These are phyloP conservation scores for Dryas octopetala DNA, from an alignment of 306 rosid species.

Conservation along the genomic window DNA sequence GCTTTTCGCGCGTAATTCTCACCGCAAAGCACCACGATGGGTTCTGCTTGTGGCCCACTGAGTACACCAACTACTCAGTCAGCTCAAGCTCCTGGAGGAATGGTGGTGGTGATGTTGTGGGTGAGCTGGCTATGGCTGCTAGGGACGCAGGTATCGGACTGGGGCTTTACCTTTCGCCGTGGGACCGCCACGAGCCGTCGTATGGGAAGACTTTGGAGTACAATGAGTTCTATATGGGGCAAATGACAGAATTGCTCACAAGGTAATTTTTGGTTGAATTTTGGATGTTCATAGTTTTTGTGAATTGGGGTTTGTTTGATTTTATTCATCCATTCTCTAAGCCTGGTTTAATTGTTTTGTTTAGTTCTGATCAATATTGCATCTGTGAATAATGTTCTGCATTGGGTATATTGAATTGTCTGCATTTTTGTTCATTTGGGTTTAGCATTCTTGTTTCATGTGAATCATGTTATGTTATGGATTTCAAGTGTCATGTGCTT, in stretches of 20 bases:
- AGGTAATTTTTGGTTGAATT: slow-evolving; percentile 39
- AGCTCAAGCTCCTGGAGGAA: slow-evolving; percentile 59
- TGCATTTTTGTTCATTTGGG: neutral
- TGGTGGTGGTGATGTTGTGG: slow-evolving; percentile 75
- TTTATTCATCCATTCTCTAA: neutral
- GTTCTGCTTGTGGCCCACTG: slow-evolving; percentile 89
- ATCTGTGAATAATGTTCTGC: neutral
- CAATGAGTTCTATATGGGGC: slow-evolving; percentile 71
- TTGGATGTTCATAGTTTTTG: neutral
- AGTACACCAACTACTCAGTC: slow-evolving; percentile 73
- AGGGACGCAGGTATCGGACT: slow-evolving; percentile 55
- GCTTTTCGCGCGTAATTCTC: slow-evolving; percentile 60
- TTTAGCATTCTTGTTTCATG: neutral
- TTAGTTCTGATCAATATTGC: too few relatives aligned
- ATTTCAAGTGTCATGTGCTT: neutral
- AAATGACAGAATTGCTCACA: slow-evolving; percentile 88
- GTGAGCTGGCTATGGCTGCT: slow-evolving; percentile 69
- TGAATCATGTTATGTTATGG: neutral
- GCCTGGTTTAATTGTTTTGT: neutral
- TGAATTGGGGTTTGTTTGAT: neutral
- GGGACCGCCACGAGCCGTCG: slow-evolving; percentile 79
- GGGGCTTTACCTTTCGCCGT: slow-evolving; percentile 90
- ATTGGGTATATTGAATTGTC: neutral
- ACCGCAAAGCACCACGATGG: slow-evolving; percentile 94
- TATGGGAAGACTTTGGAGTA: slow-evolving; percentile 68